phyloP scores from a whole-genome alignment of 1,284 basidiomycete genomes.

The Cystobasidium pallidum region DNA sequence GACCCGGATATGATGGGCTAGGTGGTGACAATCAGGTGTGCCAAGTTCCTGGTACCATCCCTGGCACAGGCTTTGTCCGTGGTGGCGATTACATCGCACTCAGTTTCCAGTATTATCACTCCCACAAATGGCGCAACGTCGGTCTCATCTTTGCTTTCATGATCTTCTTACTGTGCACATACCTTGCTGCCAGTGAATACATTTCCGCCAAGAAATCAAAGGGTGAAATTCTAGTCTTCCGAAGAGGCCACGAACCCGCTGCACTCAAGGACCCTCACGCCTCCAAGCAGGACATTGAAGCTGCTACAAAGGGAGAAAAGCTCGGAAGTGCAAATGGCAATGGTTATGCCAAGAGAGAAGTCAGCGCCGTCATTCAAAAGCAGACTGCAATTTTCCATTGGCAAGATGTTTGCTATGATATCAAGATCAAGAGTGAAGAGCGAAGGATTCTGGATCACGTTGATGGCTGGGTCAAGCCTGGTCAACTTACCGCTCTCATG shows the following conservation, averaged over 20 bases:
- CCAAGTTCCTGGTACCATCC: constrained; percentile 53
- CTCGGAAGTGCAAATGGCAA: constrained; percentile 38
- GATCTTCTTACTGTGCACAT: constrained; percentile 55
- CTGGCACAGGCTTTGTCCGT: constrained; percentile 58
- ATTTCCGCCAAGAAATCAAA: constrained; percentile 60
- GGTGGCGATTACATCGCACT: constrained; percentile 63
- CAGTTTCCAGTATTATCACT: constrained; percentile 65
- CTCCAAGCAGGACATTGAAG: constrained; percentile 49
- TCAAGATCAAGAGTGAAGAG: constrained; percentile 64
- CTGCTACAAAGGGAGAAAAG: constrained; percentile 46
- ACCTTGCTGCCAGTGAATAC: constrained; percentile 64
- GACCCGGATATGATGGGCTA: constrained; percentile 55
- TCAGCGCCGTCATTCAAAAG: constrained; percentile 55
- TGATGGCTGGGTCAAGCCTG: constrained; percentile 76
- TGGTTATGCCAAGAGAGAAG: constrained; percentile 34
- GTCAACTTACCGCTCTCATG: constrained; percentile 70
- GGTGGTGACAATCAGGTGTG: constrained; percentile 57
- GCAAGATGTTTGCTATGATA: constrained; percentile 58
- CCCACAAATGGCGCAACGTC: constrained; percentile 70
- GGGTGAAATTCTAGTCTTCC: constrained; percentile 62
- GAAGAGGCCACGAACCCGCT: constrained; percentile 57
- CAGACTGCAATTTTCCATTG: constrained; percentile 60
- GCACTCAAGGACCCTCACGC: constrained; percentile 49
- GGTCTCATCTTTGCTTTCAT: constrained; percentile 65
- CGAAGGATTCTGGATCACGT: constrained; percentile 59